Evolutionary conservation across 768 basidiomycete genomes (phyloP).

Genomic region (Pleurotus pulmonarius): DNA sequence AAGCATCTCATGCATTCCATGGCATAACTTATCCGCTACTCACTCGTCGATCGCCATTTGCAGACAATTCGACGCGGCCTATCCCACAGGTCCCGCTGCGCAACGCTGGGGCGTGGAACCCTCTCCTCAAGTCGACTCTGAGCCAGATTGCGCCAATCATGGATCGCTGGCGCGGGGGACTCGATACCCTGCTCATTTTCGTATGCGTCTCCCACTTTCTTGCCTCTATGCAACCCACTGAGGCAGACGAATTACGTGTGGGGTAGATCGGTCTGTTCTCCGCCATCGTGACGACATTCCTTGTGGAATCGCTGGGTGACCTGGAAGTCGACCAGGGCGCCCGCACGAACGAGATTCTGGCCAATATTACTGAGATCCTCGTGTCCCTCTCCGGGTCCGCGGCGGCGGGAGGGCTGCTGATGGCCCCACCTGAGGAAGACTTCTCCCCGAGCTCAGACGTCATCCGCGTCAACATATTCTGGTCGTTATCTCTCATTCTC

Average conservation of each 20-base stretch:
- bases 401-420: neutral
- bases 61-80: conserved; percentile 3
- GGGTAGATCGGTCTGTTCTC: conserved; percentile 16
- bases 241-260: neutral
- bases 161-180: neutral
- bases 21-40: too few relatives aligned
- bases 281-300: conserved; percentile 15
- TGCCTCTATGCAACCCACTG: neutral
- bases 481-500: conserved; percentile 16
- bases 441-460: conserved; percentile 13
- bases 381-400: neutral
- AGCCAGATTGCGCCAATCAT: neutral
- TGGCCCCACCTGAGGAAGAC: too few relatives aligned
- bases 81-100: neutral
- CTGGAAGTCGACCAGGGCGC: conserved; percentile 46
- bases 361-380: neutral
- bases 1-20: too few relatives aligned
- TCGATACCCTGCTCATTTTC: neutral
- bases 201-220: neutral
- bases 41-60: neutral
- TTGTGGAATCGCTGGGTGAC: conserved; percentile 12
- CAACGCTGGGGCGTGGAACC: conserved; percentile 1
- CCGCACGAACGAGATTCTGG: conserved; percentile 27
- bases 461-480: conserved; percentile 13
- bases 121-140: neutral